Percentiles rank a stretch among this genome's conserved stretches.
Evolutionary conservation across 2,329 filamentous ascomycete species (phyloP).

Genomic region (Aspergillus fischeri): DNA sequence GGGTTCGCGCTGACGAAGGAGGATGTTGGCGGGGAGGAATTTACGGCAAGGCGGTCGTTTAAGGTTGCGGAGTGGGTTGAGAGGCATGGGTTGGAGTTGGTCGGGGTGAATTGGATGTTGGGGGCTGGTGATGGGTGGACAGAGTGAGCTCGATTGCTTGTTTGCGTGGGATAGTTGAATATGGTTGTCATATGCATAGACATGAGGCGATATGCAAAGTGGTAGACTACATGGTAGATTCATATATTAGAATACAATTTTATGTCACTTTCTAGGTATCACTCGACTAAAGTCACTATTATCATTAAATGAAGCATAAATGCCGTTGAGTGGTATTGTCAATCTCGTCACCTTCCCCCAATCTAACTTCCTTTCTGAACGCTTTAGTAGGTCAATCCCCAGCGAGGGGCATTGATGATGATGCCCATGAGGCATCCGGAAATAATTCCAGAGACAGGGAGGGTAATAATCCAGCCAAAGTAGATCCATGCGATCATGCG

Average conservation of each 20-base stretch:
- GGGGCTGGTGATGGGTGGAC: conserved; percentile 16
- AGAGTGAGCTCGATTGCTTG: neutral
- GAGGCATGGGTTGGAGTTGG: conserved; percentile 7
- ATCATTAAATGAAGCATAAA: neutral
- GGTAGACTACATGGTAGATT: neutral
- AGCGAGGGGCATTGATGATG: conserved; percentile 16
- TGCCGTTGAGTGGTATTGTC: neutral
- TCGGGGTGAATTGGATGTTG: conserved; percentile 15
- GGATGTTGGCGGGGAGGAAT: conserved; percentile 15
- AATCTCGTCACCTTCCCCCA: neutral
- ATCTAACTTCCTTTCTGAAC: too few species aligned
- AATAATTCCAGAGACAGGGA: conserved; percentile 14
- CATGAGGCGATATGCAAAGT: too few species aligned
- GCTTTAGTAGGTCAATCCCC: conserved; percentile 6
- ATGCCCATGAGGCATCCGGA: conserved; percentile 14
- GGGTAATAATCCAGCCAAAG: conserved; percentile 16
- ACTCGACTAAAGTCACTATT: neutral
- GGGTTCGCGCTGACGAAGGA: conserved; percentile 3
- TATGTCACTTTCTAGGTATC: neutral
- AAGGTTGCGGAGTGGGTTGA: conserved; percentile 9
- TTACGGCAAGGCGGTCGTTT: conserved; percentile 12
- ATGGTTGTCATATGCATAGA: neutral
- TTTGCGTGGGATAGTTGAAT: neutral
- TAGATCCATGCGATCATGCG: conserved; percentile 20
- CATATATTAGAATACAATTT: neutral